These are phyloP conservation scores for Aspergillus baeticus DNA, from an alignment of 495 filamentous ascomycete species.

Conservation along the genomic window DNA sequence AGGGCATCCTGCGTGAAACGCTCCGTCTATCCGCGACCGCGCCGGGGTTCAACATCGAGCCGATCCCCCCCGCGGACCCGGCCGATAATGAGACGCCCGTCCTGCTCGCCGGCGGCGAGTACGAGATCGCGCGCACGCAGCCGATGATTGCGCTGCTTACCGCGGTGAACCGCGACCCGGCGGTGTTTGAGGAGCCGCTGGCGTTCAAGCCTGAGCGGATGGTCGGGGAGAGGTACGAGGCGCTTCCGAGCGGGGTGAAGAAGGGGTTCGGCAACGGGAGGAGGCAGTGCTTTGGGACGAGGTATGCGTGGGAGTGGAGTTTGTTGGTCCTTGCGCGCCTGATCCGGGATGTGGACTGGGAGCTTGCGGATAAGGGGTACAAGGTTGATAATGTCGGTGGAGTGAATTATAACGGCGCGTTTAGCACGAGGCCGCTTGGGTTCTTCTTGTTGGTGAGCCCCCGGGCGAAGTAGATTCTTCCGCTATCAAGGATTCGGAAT, in stretches of 20 bases:
- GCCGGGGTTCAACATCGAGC: conserved; percentile 59
- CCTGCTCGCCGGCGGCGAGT: conserved; percentile 61
- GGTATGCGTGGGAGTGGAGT: conserved; percentile 64
- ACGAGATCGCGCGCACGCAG: conserved; percentile 59
- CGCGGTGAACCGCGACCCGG: conserved; percentile 67
- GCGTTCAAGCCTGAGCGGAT: conserved; percentile 69
- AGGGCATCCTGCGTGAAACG: conserved; percentile 69
- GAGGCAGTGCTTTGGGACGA: conserved; percentile 62
- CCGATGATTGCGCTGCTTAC: conserved; percentile 62
- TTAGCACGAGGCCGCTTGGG: conserved; percentile 34
- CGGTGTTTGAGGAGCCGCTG: conserved; percentile 63
- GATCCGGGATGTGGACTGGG: conserved; percentile 40
- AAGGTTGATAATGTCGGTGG: conserved; percentile 14
- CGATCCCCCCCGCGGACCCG: conserved; percentile 41
- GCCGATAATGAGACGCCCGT: conserved; percentile 51
- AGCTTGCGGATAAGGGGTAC: conserved; percentile 45
- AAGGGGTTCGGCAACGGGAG: conserved; percentile 72
- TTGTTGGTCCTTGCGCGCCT: conserved; percentile 40
- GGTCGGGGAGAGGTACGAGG: conserved; percentile 62
- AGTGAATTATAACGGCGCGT: conserved; percentile 39
- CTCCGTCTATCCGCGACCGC: conserved; percentile 68
- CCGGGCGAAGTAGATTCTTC: not conserved
- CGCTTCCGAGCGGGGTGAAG: conserved; percentile 57
- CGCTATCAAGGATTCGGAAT: too few species aligned
- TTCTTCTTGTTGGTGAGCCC: conserved; percentile 22